Base-by-base conservation (phyloP, 306 rosid genomes). In the Hippophae tibetana region DNA sequence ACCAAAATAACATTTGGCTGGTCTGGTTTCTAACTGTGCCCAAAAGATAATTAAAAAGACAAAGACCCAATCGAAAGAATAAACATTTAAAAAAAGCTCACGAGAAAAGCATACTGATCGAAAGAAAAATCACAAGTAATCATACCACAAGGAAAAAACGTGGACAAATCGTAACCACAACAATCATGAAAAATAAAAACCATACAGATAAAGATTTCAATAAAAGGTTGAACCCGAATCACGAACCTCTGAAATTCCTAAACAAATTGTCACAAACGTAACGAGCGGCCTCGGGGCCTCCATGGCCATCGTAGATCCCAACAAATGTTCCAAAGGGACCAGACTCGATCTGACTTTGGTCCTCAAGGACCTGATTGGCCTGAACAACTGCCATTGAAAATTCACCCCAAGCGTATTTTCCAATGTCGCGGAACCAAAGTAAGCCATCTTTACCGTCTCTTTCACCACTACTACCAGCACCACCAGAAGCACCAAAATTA, bases 301-400 rank as follows among this genome's bases (percentile, higher is more conserved):
- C 95, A 62, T 89, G 97, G 23, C 97, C 97, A 52, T 89, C 97
- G 56, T 86, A 86, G 54, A 89, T 79, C n/a, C 97, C 97, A 44
- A 89, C 76, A 60, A 86, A 89, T 43, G 97, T 78, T 8, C 97
- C 97, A 18, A 79, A 75, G 3, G 95, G 79, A 0, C 95, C 97
- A 9, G 97, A 89, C 79, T 89, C 78, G 76, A 89, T 79, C 85
- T 89, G 97, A 56, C 89, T 69, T 70, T 83, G 92, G 72, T 89
- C 97, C 71, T 89, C 97, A 9, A 89, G 95, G 12, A 84, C 85
- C 66, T 74, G 97, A 66, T 89, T 89, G 45, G 92, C 97, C 64
- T 89, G 97, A 43, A 89, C 89, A 3, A 81, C 95, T 3, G 95
- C 92, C 92, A 89, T 79, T 50, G 97, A 89, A 63, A 83, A 89